Evolutionary conservation across 345 rosid species (phyloP).

Genomic region (Sisymbrium altissimum): DNA sequence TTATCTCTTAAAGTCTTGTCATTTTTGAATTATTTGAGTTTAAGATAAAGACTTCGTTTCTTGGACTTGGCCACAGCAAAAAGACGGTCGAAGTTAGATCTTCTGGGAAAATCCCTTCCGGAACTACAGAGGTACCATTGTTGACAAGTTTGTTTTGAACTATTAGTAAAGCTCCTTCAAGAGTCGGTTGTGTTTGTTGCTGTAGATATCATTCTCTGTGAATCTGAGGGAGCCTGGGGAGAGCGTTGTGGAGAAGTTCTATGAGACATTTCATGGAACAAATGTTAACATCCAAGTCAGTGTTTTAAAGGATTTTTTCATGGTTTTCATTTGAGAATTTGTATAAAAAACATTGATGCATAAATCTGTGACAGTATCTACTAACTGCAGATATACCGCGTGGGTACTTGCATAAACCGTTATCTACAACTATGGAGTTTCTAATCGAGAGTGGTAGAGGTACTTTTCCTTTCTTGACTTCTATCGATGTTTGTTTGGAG

Average conservation of each 20-base stretch:
- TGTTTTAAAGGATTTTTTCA: constrained; percentile 12
- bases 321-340: background rate
- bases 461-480: constrained; percentile 9
- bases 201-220: constrained; percentile 74
- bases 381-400: constrained; percentile 66
- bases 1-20: background rate
- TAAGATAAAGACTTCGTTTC: background rate
- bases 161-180: background rate
- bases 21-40: background rate
- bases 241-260: constrained; percentile 53
- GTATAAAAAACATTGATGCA: constrained; percentile 29
- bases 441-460: constrained; percentile 73
- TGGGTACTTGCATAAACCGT: constrained; percentile 76
- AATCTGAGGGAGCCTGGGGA: constrained; percentile 50
- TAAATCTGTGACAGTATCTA: constrained; percentile 64
- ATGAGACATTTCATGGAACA: constrained; percentile 89
- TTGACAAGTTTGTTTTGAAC: background rate
- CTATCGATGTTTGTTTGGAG: background rate
- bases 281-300: constrained; percentile 81
- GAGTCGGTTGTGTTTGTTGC: background rate
- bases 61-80: constrained; percentile 40
- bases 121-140: constrained; percentile 74
- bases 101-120: constrained; percentile 70
- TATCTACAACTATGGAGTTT: constrained; percentile 69
- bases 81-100: constrained; percentile 57